phyloP scores from a whole-genome alignment of 1,139 yeast genomes.

The Candida sojae region DNA sequence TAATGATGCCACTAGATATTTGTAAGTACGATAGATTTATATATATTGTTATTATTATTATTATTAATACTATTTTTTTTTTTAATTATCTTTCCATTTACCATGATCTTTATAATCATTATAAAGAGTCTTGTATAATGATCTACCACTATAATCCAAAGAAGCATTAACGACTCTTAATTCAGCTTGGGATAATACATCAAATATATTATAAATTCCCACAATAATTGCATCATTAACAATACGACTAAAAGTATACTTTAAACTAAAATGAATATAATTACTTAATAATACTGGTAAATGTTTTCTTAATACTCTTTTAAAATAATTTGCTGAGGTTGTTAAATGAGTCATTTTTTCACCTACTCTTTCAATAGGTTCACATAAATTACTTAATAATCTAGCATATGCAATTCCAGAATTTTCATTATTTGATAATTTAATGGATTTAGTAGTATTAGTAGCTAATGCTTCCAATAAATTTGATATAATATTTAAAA shows the following conservation, averaged over 20 bases:
- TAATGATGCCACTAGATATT: conserved; percentile 30
- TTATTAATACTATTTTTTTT: conserved; percentile 7
- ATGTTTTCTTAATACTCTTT: conserved; percentile 61
- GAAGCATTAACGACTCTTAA: conserved; percentile 63
- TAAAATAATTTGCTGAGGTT: conserved; percentile 57
- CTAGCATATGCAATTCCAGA: conserved; percentile 56
- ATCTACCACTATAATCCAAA: conserved; percentile 72
- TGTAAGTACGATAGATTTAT: conserved; percentile 10
- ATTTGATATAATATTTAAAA: conserved; percentile 49
- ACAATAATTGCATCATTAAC: conserved; percentile 53
- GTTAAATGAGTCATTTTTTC: conserved; percentile 36
- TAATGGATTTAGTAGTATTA: conserved; percentile 12
- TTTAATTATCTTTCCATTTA: conserved; percentile 70
- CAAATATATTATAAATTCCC: conserved; percentile 67
- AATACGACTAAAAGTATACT: conserved; percentile 45
- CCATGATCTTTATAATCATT: conserved; percentile 76
- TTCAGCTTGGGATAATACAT: conserved; percentile 68
- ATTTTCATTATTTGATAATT: conserved; percentile 7
- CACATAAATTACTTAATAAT: conserved; percentile 68
- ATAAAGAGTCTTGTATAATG: conserved; percentile 66
- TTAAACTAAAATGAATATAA: conserved; percentile 54
- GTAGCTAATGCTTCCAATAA: conserved; percentile 52
- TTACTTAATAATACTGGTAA: conserved; percentile 63
- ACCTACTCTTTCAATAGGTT: conserved; percentile 45
- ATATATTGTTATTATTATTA: conserved; percentile 2